Evolutionary conservation across 176 grass and related monocot species (phyloP), one percentile per base, ranked within the genome.

Genomic region (Tillandsia leiboldiana): DNA sequence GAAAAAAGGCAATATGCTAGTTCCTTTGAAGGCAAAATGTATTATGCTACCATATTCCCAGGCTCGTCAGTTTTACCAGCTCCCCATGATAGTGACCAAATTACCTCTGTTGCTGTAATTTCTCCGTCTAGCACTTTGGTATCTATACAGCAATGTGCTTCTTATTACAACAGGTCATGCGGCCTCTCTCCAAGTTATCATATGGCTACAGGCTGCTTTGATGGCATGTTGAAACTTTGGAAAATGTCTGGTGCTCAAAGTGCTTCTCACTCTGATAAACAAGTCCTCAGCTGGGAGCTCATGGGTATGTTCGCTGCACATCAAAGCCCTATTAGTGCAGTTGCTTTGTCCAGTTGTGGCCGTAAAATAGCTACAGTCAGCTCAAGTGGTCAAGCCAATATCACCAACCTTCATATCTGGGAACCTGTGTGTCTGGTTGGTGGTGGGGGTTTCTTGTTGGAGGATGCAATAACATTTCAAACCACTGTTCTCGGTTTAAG

Each of bases 181-280:
- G 59, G 24, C 72, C 49, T 28, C 73, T 48, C 69, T 72, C 71
- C 70, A 73, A 67, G 81, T 71, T 96, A 85, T 77, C 86, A 92
- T 65, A 81, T 96, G 77, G 86, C 87, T 74, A 96, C 92, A 69
- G 92, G 92, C 24, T 83, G 53, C 65, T 89, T 86, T 77, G 79
- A 89, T 72, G 88, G 92, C 26, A 89, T 59, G 68, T 67, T 89
- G 22, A 89, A 92, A 78, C 78, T 96, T 68, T 96, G 92, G 92
- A 92, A 87, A 70, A 67, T 79, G 76, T 68, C 69, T 63, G 69
- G 57, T 79, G 66, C 47, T 48, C 79, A 82, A 67, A 77, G 50
- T 56, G 49, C 67, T 50, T 73, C 68, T 72, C 77, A 83, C 65
- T 66, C 76, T 65, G 73, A 80, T 27, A 84, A 51, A 79, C 74